These are phyloP conservation scores for Talaromyces piceae DNA, from an alignment of 2,329 filamentous ascomycete species.

Conservation along the genomic window DNA sequence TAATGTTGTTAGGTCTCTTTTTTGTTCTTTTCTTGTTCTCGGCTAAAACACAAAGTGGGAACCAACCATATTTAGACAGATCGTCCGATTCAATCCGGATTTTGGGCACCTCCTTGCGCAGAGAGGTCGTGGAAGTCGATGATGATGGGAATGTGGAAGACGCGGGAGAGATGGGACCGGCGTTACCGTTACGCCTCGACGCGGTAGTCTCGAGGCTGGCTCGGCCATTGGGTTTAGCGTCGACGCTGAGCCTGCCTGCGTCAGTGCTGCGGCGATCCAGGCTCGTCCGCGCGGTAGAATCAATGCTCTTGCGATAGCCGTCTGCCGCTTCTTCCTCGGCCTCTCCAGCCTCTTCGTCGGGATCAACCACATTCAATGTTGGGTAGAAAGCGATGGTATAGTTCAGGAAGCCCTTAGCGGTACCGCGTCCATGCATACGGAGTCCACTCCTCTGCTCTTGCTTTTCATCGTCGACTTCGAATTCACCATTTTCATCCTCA, in stretches of 20 bases:
- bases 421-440: conserved; percentile 58
- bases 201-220: conserved; percentile 25
- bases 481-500: conserved; percentile 74
- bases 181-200: conserved; percentile 27
- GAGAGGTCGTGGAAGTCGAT: conserved; percentile 15
- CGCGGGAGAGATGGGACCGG: conserved; percentile 34
- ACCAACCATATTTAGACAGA: conserved; percentile 64
- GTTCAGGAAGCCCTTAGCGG: conserved; percentile 69
- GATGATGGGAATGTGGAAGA: conserved; percentile 24
- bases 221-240: conserved; percentile 20
- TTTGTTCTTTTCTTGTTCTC: not conserved
- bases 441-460: conserved; percentile 59
- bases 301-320: conserved; percentile 21
- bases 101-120: conserved; percentile 55
- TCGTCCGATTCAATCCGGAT: conserved; percentile 72
- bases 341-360: conserved; percentile 57
- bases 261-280: conserved; percentile 4
- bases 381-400: conserved; percentile 89
- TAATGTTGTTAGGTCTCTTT: conserved; percentile 33
- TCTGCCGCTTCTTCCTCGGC: conserved; percentile 35
- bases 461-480: conserved; percentile 70
- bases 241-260: not conserved
- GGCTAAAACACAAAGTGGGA: not conserved
- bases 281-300: conserved; percentile 20
- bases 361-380: conserved; percentile 77